A percentile compares a stretch with the other conserved stretches of the same genome.
Conservation (phyloP, 345 rosid species). For the Lagerstroemia speciosa region DNA sequence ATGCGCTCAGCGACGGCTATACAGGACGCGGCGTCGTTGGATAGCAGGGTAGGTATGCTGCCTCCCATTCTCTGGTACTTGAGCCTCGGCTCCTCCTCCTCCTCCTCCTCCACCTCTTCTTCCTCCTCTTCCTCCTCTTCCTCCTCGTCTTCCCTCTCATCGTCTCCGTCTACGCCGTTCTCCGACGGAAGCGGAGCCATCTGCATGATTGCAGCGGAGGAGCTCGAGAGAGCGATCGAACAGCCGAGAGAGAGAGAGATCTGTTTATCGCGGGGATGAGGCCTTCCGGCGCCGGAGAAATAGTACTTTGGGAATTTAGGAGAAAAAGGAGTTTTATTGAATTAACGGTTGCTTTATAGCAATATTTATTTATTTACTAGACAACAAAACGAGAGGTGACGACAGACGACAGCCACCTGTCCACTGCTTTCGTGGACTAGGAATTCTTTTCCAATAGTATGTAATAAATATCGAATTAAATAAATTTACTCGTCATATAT, state of each 20-base stretch:
- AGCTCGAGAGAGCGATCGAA: background rate
- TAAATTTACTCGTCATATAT: no score
- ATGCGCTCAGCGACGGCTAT: constrained; percentile 88
- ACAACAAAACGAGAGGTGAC: constrained; percentile 13
- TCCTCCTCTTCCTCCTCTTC: constrained; percentile 52
- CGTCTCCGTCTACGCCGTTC: constrained; percentile 88
- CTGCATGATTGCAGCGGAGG: constrained; percentile 14
- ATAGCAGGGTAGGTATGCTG: constrained; percentile 72
- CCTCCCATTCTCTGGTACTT: constrained; percentile 99
- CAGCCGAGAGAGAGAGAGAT: constrained; percentile 13
- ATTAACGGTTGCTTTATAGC: background rate
- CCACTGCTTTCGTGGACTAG: no score
- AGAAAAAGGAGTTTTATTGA: background rate
- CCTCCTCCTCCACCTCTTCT: constrained; percentile 52
- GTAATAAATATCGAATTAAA: no score
- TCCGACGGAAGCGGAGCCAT: constrained; percentile 81
- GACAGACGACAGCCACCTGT: no score
- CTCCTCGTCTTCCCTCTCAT: constrained; percentile 67
- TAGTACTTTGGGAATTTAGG: background rate
- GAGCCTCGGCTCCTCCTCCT: constrained; percentile 85
- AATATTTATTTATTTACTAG: constrained; percentile 23
- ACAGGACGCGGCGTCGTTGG: constrained; percentile 88
- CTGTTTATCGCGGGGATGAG: background rate
- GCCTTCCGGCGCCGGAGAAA: background rate
- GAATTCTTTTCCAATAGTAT: no score